Conservation (phyloP, 257 asterid genomes). For the Scutellaria barbata region DNA sequence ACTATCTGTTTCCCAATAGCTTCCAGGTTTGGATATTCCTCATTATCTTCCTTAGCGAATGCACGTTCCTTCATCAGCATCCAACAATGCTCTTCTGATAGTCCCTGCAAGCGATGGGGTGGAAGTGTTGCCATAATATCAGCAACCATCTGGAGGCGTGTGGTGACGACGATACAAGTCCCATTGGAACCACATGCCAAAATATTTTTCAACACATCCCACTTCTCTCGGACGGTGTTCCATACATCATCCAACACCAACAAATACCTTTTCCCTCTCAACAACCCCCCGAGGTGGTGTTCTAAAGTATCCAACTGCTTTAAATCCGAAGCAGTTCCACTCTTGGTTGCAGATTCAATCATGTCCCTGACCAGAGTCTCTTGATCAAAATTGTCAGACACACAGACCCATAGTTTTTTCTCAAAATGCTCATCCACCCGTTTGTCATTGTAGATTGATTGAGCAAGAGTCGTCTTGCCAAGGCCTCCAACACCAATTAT, state of each 20-base stretch:
- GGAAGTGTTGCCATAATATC: conserved; percentile 35
- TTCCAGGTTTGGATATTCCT: too few species aligned
- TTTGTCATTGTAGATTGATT: conserved; percentile 26
- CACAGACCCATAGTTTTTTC: conserved; percentile 41
- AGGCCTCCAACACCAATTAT: conserved; percentile 37
- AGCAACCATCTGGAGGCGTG: conserved; percentile 24
- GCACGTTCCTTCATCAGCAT: conserved; percentile 33
- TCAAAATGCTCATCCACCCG: conserved; percentile 32
- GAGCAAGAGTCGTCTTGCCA: conserved; percentile 41
- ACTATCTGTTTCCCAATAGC: background rate
- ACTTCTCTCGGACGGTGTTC: conserved; percentile 36
- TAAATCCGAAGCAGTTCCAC: background rate
- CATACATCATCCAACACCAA: conserved; percentile 34
- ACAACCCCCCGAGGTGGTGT: conserved; percentile 25
- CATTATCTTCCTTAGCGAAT: background rate
- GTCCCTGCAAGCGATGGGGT: conserved; percentile 1
- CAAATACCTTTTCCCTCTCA: conserved; percentile 37
- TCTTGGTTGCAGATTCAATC: conserved; percentile 21
- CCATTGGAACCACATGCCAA: conserved; percentile 39
- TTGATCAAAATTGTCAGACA: conserved; percentile 39
- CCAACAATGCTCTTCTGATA: conserved; percentile 34
- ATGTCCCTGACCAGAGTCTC: too few species aligned
- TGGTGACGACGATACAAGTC: conserved; percentile 36
- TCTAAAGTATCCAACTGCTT: conserved; percentile 30
- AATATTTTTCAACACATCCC: conserved; percentile 29